Evolutionary conservation across 1,139 yeast genomes (phyloP).

Genomic region (Geotrichum carabidarum): DNA sequence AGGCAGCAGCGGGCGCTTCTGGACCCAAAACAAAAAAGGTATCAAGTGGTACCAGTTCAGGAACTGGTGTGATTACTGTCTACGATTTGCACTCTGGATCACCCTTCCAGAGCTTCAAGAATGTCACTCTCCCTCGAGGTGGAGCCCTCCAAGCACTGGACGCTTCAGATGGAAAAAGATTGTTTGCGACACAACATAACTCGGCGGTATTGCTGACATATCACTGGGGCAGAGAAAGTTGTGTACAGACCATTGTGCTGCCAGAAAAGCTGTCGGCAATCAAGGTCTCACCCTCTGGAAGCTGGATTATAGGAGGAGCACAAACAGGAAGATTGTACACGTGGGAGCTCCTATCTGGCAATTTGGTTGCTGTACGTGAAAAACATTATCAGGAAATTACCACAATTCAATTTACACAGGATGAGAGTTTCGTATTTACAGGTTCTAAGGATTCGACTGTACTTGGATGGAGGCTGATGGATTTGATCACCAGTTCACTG

Average conservation of each 20-base stretch:
- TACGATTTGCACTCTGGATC: conserved; percentile 19
- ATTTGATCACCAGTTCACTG: conserved; percentile 44
- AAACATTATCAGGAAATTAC: conserved; percentile 80
- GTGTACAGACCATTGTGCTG: conserved; percentile 76
- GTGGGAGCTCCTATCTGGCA: conserved; percentile 85
- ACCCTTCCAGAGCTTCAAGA: conserved; percentile 19
- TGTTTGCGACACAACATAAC: conserved; percentile 58
- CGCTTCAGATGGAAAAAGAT: conserved; percentile 31
- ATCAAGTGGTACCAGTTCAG: conserved; percentile 18
- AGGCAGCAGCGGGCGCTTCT: conserved; percentile 19
- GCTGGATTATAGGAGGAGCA: conserved; percentile 70
- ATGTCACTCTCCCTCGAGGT: conserved; percentile 16
- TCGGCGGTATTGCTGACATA: conserved; percentile 76
- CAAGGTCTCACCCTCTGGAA: conserved; percentile 44
- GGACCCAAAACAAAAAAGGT: conserved; percentile 16
- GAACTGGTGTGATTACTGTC: conserved; percentile 20
- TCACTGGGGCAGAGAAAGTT: conserved; percentile 70
- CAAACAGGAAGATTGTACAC: conserved; percentile 67
- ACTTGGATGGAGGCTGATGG: conserved; percentile 66
- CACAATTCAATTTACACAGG: conserved; percentile 52
- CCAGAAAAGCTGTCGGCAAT: conserved; percentile 74
- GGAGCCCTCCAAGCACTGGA: conserved; percentile 10
- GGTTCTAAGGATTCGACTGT: conserved; percentile 82
- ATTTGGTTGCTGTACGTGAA: conserved; percentile 64
- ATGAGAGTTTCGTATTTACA: conserved; percentile 65